Conservation (phyloP, 176 grass and related monocot genomes). For the Pontederia crassipes region DNA sequence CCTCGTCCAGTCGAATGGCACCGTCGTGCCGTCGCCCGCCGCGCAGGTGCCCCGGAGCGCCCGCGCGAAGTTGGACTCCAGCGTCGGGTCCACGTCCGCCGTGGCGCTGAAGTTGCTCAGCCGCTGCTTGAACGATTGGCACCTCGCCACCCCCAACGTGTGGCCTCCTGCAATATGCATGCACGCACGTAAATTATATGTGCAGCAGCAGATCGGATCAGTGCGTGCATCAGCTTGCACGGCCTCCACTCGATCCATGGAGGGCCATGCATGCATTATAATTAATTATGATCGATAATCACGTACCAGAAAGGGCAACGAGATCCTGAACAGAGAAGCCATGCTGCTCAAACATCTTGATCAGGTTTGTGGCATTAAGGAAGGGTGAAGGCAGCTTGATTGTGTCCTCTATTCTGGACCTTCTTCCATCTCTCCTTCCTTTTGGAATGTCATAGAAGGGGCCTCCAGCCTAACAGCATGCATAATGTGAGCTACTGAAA, state of each 20-base stretch:
- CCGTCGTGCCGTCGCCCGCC: constrained; percentile 30
- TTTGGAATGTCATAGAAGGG: constrained; percentile 53
- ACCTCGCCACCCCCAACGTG: constrained; percentile 70
- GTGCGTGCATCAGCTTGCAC: background rate
- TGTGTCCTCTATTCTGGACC: constrained; percentile 50
- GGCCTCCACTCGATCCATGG: background rate
- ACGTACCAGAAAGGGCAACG: constrained; percentile 55
- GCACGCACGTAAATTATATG: background rate
- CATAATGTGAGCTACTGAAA: background rate
- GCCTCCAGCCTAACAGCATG: constrained; percentile 28
- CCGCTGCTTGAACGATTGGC: constrained; percentile 35
- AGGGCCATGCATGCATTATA: background rate
- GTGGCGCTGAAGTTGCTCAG: constrained; percentile 14
- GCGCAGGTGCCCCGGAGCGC: constrained; percentile 31
- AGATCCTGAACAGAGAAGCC: constrained; percentile 42
- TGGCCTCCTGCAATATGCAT: constrained; percentile 41
- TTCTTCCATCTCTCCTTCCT: constrained; percentile 58
- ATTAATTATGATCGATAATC: background rate
- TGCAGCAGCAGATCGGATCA: background rate
- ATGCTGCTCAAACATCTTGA: constrained; percentile 34
- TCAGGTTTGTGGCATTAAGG: constrained; percentile 33
- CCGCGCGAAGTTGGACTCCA: constrained; percentile 19
- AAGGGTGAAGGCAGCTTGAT: constrained; percentile 44
- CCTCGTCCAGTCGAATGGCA: constrained; percentile 52
- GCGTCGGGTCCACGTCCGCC: constrained; percentile 33